Evolutionary conservation across 176 grass and related monocot species (phyloP), one percentile per base, ranked within the genome.

Genomic region (Otatea glauca): DNA sequence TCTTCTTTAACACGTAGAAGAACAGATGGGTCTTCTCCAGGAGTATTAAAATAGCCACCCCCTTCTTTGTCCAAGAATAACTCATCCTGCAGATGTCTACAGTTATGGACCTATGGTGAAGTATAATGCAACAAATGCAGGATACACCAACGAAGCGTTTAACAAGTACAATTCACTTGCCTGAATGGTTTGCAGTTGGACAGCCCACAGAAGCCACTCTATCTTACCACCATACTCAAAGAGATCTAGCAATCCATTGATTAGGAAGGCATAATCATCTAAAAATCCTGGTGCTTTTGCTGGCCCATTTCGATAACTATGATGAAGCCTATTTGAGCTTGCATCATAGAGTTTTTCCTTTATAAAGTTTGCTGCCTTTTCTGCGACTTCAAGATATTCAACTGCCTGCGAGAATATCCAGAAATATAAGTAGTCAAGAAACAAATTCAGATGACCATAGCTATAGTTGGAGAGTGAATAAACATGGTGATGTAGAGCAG

Each of bases 201-300:
- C 47, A 82, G 93, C 96, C 93, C 96, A 98, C 13, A 82, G 63
- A 76, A 98, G 84, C 93, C 93, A 98, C 79, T 94, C 77, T 39
- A 76, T 87, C 78, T 84, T 89, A 80, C 96, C 96, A 85, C 96
- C 93, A 90, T 76, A 95, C 75, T 95, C 96, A 5, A 84, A 98
- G 69, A 98, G 91, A 90, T 95, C 96, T 35, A 98, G 81, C 83
- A 98, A 88, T 51, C 91, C 96, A 53, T 82, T 87, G 49, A 98
- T 94, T 58, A 95, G 84, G 65, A 95, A 98, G n/a, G 96, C 91
- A 78, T 98, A 98, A 83, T 98, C 96, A 87, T 98, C 93, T 82
- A 98, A 92, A 85, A 98, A 98, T 27, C 96, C 93, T 60, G 96
- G 96, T 74, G 91, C 93, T 92, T 95, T 98, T 44, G 91, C 94